Evolutionary conservation across 2,329 filamentous ascomycete species (phyloP).

Genomic region (Drechslerella stenobrocha): DNA sequence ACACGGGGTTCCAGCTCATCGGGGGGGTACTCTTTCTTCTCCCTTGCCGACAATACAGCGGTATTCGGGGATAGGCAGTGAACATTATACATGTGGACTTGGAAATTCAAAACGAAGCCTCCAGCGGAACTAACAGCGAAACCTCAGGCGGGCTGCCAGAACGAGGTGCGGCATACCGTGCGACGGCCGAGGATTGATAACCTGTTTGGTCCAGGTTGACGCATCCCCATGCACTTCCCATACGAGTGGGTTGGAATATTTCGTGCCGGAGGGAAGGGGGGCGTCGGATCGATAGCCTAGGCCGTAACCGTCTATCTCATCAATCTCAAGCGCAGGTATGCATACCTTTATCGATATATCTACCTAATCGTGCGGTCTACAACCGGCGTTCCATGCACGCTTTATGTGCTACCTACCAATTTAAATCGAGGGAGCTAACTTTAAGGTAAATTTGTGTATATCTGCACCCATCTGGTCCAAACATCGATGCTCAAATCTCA

Average conservation of each 20-base stretch:
- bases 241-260: no score
- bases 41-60: not conserved
- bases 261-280: no score
- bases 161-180: constrained; percentile 20
- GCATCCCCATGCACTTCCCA: no score
- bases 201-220: no score
- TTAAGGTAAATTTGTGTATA: not conserved
- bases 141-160: constrained; percentile 41
- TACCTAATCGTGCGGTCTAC: constrained; percentile 33
- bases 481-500: no score
- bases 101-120: no score
- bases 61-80: no score
- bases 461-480: no score
- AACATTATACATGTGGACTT: no score
- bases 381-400: not conserved
- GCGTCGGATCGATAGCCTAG: not conserved
- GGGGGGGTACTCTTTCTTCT: not conserved
- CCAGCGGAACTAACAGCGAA: no score
- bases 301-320: constrained; percentile 3
- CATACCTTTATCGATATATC: constrained; percentile 6
- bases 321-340: constrained; percentile 7
- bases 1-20: not conserved
- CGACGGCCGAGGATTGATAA: not conserved
- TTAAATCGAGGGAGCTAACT: constrained; percentile 30
- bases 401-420: not conserved